Base-by-base conservation (phyloP, 1,139 yeast genomes). In the Dujonia santamariae region DNA sequence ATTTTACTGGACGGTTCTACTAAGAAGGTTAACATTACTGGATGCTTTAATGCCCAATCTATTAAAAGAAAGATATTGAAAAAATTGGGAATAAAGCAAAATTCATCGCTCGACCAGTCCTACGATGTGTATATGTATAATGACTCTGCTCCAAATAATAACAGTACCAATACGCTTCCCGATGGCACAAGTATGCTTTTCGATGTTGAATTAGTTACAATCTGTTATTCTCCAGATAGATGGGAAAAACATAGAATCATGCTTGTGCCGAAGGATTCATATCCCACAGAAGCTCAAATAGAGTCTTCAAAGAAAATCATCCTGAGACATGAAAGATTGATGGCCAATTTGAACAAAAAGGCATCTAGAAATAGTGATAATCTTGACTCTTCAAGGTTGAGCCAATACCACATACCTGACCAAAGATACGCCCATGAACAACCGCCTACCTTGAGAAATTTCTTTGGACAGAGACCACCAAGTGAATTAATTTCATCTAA, bases 401-500 rank as follows among this genome's bases (percentile, higher is more conserved):
- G 51, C 26, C 58, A 56, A 36, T 52, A 49, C 37, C 56, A 56
- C 42, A 47, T 56, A 24, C 53, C 63, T 22, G 57, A 50, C 38
- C 43, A 44, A 21, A 44, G 47, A 34, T 41, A 47, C 34, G 34
- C 40, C 37, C 30, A 38, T 41, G 36, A 25, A 12, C 53, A 61
- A 2, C 37, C 40, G 14, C 45, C 51, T 2, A 54, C 58, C 3
- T 63, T 68, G 59, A 72, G 75, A 43, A 74, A 74, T 41, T 76
- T 86, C 43, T 83, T 84, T 53, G 95, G 95, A 12, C 96, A 87
- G 53, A 71, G 97, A 50, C 98, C 98, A 9, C 92, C 97, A 2
- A 82, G 94, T 43, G 96, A 88, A 53, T 74, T 88, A 50, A 92
- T 92, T 44, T 86, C 96, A 1, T 81, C 92, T 9, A 88, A 92